Evolutionary conservation across 352 stramenopile species (phyloP).

Genomic region (Halophytophthora polymorphica): DNA sequence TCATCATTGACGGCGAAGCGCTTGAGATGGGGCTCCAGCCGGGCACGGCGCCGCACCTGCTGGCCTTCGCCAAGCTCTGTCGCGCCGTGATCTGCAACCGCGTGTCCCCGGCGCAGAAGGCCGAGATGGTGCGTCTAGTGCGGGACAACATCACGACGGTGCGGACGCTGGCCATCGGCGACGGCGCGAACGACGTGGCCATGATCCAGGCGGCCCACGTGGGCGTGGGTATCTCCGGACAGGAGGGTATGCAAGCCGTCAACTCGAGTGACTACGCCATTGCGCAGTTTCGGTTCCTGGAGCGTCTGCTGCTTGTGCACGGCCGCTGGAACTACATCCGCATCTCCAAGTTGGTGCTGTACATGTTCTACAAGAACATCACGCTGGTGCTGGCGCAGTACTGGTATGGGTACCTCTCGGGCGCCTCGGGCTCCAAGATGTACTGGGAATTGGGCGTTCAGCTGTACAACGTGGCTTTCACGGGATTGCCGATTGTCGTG

Average conservation of each 20-base stretch:
- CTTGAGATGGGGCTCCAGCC: conserved; percentile 57
- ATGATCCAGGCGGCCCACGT: conserved; percentile 94
- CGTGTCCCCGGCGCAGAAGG: conserved; percentile 83
- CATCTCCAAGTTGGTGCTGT: conserved; percentile 91
- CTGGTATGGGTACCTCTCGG: conserved; percentile 90
- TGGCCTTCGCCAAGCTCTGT: conserved; percentile 65
- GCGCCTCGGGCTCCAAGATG: conserved; percentile 87
- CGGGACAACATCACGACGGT: conserved; percentile 41
- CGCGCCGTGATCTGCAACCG: conserved; percentile 79
- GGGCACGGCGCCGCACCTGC: conserved; percentile 45
- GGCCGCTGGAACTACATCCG: conserved; percentile 97
- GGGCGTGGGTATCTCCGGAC: conserved; percentile 88
- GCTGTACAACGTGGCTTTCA: conserved; percentile 94
- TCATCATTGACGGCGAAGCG: conserved; percentile 72
- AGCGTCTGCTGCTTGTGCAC: conserved; percentile 95
- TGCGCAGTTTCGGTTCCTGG: conserved; percentile 94
- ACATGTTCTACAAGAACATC: conserved; percentile 99
- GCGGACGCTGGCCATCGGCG: conserved; percentile 88
- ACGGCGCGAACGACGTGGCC: conserved; percentile 93
- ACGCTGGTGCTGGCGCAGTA: conserved; percentile 88
- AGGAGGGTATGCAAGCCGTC: conserved; percentile 94
- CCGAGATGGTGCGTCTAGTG: conserved; percentile 68
- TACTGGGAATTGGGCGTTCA: conserved; percentile 78
- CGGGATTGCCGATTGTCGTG: conserved; percentile 88
- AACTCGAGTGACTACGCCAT: conserved; percentile 98